Evolutionary conservation across 2,329 filamentous ascomycete genomes (phyloP).

Genomic region (Alternaria ventricosa): DNA sequence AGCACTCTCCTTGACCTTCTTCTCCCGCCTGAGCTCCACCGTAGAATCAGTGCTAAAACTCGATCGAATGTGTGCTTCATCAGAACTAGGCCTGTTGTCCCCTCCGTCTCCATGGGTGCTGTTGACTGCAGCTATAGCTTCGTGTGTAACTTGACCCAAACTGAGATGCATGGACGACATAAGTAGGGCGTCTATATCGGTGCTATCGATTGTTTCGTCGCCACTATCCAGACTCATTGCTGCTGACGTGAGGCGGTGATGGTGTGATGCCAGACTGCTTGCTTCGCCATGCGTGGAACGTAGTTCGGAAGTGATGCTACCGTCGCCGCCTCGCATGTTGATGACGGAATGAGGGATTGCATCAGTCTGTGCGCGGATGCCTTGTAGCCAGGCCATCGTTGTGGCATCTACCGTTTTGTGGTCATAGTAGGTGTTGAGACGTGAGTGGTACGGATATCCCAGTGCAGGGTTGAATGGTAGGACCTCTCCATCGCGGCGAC

Average conservation of each 20-base stretch:
- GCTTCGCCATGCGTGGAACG: neutral
- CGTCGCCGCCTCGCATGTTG: neutral
- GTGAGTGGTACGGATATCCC: neutral
- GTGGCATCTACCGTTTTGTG: neutral
- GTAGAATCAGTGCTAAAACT: conserved; percentile 2
- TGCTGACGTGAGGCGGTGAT: neutral
- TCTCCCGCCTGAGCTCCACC: neutral
- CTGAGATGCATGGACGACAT: neutral
- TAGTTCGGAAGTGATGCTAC: neutral
- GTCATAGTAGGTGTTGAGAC: neutral
- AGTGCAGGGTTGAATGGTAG: neutral
- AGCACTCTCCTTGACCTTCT: neutral
- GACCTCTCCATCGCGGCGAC: neutral
- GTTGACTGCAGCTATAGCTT: neutral
- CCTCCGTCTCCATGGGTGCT: neutral
- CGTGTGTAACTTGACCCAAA: neutral
- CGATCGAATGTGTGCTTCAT: neutral
- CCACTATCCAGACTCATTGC: neutral
- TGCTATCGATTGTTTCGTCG: neutral
- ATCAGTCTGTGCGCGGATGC: neutral
- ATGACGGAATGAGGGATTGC: neutral
- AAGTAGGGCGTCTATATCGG: neutral
- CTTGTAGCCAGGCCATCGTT: neutral
- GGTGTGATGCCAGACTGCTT: neutral
- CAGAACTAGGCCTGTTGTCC: neutral